phyloP scores from a whole-genome alignment of 2,329 filamentous ascomycete species.

The Aureobasidium pullulans region DNA sequence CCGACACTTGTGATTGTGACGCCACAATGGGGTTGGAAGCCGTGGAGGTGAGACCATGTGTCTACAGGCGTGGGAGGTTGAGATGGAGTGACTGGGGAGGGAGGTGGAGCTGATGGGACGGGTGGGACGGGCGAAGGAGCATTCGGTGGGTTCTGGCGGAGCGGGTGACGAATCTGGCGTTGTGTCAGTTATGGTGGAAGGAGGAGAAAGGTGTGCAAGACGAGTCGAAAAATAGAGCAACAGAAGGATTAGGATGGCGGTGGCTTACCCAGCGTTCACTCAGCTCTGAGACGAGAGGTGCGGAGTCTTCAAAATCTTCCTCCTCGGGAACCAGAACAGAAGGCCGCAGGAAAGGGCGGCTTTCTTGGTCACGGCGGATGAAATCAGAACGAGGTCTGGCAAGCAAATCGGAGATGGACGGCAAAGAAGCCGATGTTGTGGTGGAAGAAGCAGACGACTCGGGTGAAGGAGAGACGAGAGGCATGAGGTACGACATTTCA shows the following conservation, averaged over 20 bases:
- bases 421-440: background rate
- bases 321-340: background rate
- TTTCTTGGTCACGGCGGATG: too few relatives aligned
- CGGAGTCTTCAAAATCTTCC: background rate
- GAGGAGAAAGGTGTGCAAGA: background rate
- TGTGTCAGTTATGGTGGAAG: background rate
- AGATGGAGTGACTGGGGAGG: background rate
- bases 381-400: background rate
- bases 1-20: background rate
- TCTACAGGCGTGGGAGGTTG: background rate
- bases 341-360: background rate
- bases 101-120: background rate
- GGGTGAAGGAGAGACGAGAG: background rate
- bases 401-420: background rate
- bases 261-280: background rate
- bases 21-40: background rate
- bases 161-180: background rate
- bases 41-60: background rate
- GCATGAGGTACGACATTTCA: background rate
- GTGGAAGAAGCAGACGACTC: background rate
- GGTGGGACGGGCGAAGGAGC: background rate
- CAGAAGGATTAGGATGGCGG: background rate
- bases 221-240: background rate
- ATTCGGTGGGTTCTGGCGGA: conserved; percentile 12
- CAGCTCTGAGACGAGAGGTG: background rate